phyloP scores from a whole-genome alignment of 2,329 filamentous ascomycete species.

The Botrytis sinoallii region DNA sequence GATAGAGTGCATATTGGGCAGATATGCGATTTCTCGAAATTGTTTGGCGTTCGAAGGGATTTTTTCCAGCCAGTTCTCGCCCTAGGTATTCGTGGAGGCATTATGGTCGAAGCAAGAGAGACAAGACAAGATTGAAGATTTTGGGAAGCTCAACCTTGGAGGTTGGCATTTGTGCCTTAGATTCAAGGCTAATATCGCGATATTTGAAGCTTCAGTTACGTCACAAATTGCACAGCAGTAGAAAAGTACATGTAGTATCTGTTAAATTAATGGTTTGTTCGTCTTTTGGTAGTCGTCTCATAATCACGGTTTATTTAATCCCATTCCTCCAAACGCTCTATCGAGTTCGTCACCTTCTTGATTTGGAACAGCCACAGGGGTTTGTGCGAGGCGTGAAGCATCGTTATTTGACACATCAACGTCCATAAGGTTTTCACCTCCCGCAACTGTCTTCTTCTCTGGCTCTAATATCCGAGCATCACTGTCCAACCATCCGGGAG shows the following conservation, averaged over 20 bases:
- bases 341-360: constrained; percentile 52
- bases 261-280: not conserved
- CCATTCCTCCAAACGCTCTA: constrained; percentile 49
- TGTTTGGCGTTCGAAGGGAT: constrained; percentile 20
- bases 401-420: constrained; percentile 35
- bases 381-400: constrained; percentile 32
- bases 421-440: constrained; percentile 35
- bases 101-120: constrained; percentile 25
- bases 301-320: constrained; percentile 36
- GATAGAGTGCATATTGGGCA: constrained; percentile 33
- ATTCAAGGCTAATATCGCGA: constrained; percentile 15
- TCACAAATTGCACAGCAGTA: not conserved
- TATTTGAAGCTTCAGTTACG: constrained; percentile 4
- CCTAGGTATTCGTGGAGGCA: constrained; percentile 37
- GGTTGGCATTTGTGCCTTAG: constrained; percentile 1
- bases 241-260: not conserved
- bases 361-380: constrained; percentile 42
- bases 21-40: constrained; percentile 20
- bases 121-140: constrained; percentile 21
- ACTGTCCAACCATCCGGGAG: constrained; percentile 78
- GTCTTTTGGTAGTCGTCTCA: not conserved
- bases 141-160: constrained; percentile 17
- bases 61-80: constrained; percentile 26
- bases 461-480: constrained; percentile 68
- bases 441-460: constrained; percentile 45